These are phyloP conservation scores for Stagonosporopsis vannaccii DNA, from an alignment of 2,329 filamentous ascomycete species.

Conservation along the genomic window DNA sequence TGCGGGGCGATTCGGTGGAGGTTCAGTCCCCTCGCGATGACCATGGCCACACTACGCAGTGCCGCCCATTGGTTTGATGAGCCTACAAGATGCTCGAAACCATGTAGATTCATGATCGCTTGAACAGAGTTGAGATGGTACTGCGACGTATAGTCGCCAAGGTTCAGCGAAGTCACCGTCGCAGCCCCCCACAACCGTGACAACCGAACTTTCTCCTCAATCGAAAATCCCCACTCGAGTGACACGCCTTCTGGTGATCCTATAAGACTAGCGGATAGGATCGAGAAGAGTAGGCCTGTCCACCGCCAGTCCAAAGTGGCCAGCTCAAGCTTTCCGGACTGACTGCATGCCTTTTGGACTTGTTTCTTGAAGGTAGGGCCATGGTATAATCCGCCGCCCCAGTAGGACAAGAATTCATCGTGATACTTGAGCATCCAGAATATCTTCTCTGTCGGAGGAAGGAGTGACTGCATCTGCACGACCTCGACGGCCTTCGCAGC, in stretches of 20 bases:
- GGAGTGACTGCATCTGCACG: constrained; percentile 47
- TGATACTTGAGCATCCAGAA: constrained; percentile 50
- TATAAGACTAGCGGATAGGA: constrained; percentile 54
- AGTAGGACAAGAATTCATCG: constrained; percentile 48
- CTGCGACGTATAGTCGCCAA: constrained; percentile 56
- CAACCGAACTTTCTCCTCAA: constrained; percentile 51
- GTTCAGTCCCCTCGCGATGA: constrained; percentile 58
- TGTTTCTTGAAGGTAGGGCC: constrained; percentile 49
- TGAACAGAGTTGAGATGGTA: constrained; percentile 51
- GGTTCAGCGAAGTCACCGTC: constrained; percentile 54
- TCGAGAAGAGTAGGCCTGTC: constrained; percentile 54
- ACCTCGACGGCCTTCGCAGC: constrained; percentile 35
- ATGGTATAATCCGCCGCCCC: constrained; percentile 51
- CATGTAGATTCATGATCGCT: constrained; percentile 58
- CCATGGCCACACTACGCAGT: constrained; percentile 54
- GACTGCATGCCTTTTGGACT: constrained; percentile 49
- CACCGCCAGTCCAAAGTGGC: constrained; percentile 45
- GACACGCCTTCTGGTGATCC: constrained; percentile 49
- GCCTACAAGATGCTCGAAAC: constrained; percentile 59
- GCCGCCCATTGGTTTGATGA: constrained; percentile 58
- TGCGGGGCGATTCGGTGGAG: constrained; percentile 49
- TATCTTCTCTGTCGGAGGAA: constrained; percentile 40
- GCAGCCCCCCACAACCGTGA: constrained; percentile 58
- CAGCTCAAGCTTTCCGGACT: constrained; percentile 50
- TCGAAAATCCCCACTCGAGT: constrained; percentile 54